phyloP scores from a whole-genome alignment of 495 filamentous ascomycete species.

The Neurospora sp. region DNA sequence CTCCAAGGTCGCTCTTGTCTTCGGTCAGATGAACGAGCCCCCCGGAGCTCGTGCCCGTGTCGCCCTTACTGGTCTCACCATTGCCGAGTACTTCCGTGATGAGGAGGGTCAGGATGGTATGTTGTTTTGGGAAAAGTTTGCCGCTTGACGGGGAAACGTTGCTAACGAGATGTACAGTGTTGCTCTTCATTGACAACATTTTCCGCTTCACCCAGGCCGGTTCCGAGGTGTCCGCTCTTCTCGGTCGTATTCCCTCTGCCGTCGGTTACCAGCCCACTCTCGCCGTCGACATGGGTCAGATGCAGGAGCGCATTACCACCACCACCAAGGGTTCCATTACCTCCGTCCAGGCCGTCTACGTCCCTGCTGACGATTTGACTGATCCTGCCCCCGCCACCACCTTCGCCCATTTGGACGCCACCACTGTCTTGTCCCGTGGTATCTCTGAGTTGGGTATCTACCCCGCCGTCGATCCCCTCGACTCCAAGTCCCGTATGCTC shows the following conservation, averaged over 20 bases:
- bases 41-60: slow-evolving; percentile 99
- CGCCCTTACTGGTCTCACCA: slow-evolving; percentile 82
- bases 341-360: slow-evolving; percentile 99
- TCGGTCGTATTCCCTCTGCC: slow-evolving; percentile 99
- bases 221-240: slow-evolving; percentile 98
- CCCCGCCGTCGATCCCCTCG: slow-evolving; percentile 97
- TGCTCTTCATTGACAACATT: slow-evolving; percentile 99
- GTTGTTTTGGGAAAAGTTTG: slow-evolving; percentile 2
- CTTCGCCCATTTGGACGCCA: slow-evolving; percentile 99
- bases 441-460: slow-evolving; percentile 99
- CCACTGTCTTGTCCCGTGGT: slow-evolving; percentile 99
- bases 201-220: slow-evolving; percentile 99
- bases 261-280: slow-evolving; percentile 99
- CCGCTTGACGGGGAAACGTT: background rate
- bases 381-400: slow-evolving; percentile 98
- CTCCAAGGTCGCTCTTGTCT: slow-evolving; percentile 98
- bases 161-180: slow-evolving; percentile 43
- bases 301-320: slow-evolving; percentile 99
- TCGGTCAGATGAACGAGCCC: slow-evolving; percentile 99
- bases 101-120: slow-evolving; percentile 89
- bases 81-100: slow-evolving; percentile 96
- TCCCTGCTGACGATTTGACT: slow-evolving; percentile 99
- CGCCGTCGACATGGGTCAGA: slow-evolving; percentile 98
- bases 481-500: slow-evolving; percentile 99
- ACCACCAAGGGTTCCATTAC: slow-evolving; percentile 99